phyloP scores from a whole-genome alignment of 164 flowering plant species.

The Umbellularia californica region DNA sequence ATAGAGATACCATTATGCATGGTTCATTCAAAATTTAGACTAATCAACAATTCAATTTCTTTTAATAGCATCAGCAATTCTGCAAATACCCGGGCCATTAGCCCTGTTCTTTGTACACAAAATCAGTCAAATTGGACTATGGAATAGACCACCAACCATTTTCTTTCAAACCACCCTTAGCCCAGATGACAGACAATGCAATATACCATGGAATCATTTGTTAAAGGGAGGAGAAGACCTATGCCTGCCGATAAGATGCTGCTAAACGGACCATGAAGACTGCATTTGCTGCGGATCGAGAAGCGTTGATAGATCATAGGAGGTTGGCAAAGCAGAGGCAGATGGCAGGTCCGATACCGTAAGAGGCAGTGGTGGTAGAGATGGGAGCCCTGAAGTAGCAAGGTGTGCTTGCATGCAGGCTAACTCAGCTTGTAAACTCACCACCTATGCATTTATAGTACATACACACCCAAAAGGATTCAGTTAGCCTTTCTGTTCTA shows the following conservation, averaged over 20 bases:
- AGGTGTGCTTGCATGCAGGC: conserved; percentile 68
- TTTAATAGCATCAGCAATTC: too few relatives aligned
- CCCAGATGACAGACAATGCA: neutral
- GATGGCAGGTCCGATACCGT: conserved; percentile 46
- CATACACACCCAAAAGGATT: neutral
- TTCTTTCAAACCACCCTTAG: too few relatives aligned
- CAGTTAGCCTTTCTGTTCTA: neutral
- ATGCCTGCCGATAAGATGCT: conserved; percentile 42
- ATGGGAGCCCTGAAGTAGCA: conserved; percentile 54
- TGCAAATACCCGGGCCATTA: too few relatives aligned
- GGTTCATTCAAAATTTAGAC: too few relatives aligned
- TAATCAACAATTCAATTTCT: too few relatives aligned
- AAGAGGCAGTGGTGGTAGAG: conserved; percentile 52
- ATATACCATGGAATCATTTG: conserved; percentile 20
- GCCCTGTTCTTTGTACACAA: too few relatives aligned
- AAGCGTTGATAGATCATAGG: conserved; percentile 51
- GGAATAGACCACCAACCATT: too few relatives aligned
- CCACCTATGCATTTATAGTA: conserved; percentile 36
- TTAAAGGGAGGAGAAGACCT: conserved; percentile 30
- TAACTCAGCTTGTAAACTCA: conserved; percentile 67
- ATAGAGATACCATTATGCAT: too few relatives aligned
- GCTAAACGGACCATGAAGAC: conserved; percentile 39
- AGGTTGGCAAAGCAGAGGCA: conserved; percentile 28
- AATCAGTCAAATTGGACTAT: too few relatives aligned
- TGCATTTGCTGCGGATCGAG: conserved; percentile 44